Evolutionary conservation across 2,329 filamentous ascomycete genomes (phyloP), one percentile per base, ranked within the genome.

Genomic region (Epichloe festucae): DNA sequence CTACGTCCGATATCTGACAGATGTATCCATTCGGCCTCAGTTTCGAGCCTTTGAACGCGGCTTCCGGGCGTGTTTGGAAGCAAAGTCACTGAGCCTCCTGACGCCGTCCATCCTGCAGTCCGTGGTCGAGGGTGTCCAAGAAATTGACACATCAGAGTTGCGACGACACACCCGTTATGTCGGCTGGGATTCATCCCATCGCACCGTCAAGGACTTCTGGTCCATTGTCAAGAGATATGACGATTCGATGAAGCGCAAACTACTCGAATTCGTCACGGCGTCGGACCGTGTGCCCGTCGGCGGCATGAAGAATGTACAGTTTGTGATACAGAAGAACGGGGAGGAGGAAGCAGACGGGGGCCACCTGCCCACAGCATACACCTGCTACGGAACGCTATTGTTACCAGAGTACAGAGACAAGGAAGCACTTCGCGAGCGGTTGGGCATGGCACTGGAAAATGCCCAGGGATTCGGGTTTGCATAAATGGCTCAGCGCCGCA

Each of bases 221-320:
- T 75, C 75, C 12, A 77, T 96, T 7, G 85, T 95, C 1, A 77
- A 77, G 56, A 67, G 65, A 38, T 93, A 79, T 62, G 75, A 81
- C 53, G 75, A 84, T 15, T 73, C 77, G 44, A 85, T 90, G 73
- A 85, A 85, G 67, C 78, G 82, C 49, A 81, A 80, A 60, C 70
- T 98, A 36, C 74, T 98, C 35, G 89, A 96, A 65, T 98, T 98
- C 62, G 90, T 98, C 34, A 98, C 93, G 14, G 91, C 91, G 0
- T 91, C 84, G 59, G 90, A 96, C 62, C 79, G 93, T 2, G 79
- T 97, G 2, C 93, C 93, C 0, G 87, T 95, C 0, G 89, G 87
- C 19, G 93, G 93, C 3, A 81, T 90, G 62, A 78, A 79, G 56
- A 89, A 86, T 59, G 72, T 97, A 46, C 82, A 86, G 61, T 97